phyloP scores from a whole-genome alignment of 352 stramenopile genomes.

The Phytopythium litorale region DNA sequence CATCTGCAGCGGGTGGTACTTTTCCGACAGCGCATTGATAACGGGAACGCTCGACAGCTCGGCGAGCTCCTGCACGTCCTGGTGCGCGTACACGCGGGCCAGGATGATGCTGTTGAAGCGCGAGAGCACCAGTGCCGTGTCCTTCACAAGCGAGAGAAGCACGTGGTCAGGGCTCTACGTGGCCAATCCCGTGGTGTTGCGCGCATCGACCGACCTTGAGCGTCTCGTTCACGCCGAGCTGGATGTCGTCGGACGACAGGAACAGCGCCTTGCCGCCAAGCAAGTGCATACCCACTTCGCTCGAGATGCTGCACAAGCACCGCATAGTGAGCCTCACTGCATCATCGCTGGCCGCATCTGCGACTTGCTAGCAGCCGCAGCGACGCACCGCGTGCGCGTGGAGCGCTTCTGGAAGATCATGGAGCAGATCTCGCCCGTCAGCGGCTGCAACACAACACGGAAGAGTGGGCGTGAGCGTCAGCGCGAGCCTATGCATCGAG shows the following conservation, averaged over 20 bases:
- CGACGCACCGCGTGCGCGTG: slow-evolving; percentile 75
- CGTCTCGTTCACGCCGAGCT: slow-evolving; percentile 97
- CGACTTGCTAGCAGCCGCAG: background rate
- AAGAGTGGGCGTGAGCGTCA: background rate
- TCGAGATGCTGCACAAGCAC: slow-evolving; percentile 62
- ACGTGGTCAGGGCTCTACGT: background rate
- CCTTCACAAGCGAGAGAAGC: slow-evolving; percentile 12
- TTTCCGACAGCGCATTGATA: slow-evolving; percentile 98
- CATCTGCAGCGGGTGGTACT: slow-evolving; percentile 97
- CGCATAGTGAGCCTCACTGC: background rate
- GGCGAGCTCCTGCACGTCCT: slow-evolving; percentile 87
- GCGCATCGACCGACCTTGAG: slow-evolving; percentile 53
- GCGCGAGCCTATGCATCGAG: background rate
- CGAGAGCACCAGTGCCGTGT: slow-evolving; percentile 84
- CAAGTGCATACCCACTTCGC: slow-evolving; percentile 95
- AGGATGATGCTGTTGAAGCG: slow-evolving; percentile 97
- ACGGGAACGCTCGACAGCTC: slow-evolving; percentile 92
- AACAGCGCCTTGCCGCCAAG: slow-evolving; percentile 97
- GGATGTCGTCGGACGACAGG: slow-evolving; percentile 96
- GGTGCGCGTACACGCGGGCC: slow-evolving; percentile 93
- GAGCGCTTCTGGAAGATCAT: slow-evolving; percentile 96
- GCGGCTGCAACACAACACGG: slow-evolving; percentile 19
- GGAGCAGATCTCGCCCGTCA: slow-evolving; percentile 77
- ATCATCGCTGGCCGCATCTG: too few relatives aligned
- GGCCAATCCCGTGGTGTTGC: too few relatives aligned